These are phyloP conservation scores for Dothiorella sarmentorum DNA, from an alignment of 2,329 filamentous ascomycete genomes.

Conservation along the genomic window DNA sequence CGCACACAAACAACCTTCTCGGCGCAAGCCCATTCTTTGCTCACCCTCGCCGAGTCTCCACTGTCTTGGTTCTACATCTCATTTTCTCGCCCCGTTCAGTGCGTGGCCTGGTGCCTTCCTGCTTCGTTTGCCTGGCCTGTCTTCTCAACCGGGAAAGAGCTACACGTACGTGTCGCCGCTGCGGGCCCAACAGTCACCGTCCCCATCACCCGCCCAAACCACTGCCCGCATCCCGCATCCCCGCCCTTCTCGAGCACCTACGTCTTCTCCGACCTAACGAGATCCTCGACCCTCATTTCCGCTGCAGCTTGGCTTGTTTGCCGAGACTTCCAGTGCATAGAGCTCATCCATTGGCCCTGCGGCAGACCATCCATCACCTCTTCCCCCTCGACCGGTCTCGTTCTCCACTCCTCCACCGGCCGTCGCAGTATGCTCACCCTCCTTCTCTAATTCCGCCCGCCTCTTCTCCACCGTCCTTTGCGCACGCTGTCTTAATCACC, in stretches of 20 bases:
- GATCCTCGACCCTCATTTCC: background rate
- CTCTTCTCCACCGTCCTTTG: background rate
- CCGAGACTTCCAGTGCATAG: constrained; percentile 15
- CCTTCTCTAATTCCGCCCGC: background rate
- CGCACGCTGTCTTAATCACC: background rate
- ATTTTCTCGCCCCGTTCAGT: background rate
- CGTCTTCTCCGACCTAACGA: background rate
- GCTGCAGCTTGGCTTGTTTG: constrained; percentile 18
- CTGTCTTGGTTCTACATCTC: constrained; percentile 6
- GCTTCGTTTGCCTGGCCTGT: background rate
- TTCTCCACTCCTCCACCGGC: background rate
- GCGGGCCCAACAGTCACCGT: background rate
- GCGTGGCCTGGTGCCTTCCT: background rate
- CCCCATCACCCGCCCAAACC: background rate
- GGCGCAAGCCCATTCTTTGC: constrained; percentile 13
- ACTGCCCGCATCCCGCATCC: background rate
- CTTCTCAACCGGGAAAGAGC: background rate
- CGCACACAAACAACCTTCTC: constrained; percentile 12
- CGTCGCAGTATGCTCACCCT: background rate
- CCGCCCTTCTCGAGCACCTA: background rate
- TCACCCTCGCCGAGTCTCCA: constrained; percentile 3
- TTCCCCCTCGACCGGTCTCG: background rate
- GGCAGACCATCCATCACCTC: background rate
- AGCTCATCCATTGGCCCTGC: constrained; percentile 1
- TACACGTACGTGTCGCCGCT: background rate